Percentiles rank a stretch among this genome's conserved stretches.
Conservation (phyloP, 768 basidiomycete species). For the Leccinum longicurvipes region DNA sequence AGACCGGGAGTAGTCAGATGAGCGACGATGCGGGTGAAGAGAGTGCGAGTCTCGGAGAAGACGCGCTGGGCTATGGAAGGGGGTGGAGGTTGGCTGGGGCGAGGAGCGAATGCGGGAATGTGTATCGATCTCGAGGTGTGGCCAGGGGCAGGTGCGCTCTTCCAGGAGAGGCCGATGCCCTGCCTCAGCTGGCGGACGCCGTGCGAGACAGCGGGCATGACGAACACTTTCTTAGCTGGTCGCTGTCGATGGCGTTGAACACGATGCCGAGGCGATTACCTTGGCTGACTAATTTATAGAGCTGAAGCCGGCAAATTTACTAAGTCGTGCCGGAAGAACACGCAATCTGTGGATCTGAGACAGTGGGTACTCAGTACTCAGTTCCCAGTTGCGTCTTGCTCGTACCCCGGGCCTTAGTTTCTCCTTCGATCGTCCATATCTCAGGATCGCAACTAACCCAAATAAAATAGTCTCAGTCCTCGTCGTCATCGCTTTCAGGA, state of each 20-base stretch:
- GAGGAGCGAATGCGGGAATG: constrained; percentile 37
- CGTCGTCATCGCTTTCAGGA: no score
- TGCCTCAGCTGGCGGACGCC: constrained; percentile 26
- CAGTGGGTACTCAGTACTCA: no score
- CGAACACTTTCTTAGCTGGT: background rate
- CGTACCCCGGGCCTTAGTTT: no score
- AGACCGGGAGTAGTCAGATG: constrained; percentile 57
- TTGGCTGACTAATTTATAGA: background rate
- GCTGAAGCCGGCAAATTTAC: no score
- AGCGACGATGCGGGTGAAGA: constrained; percentile 53
- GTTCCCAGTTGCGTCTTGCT: no score
- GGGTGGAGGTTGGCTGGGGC: constrained; percentile 18
- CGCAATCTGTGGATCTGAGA: no score
- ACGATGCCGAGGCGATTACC: no score
- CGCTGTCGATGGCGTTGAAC: background rate
- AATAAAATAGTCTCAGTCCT: no score
- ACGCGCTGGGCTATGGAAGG: constrained; percentile 41
- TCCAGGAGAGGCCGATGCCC: constrained; percentile 15
- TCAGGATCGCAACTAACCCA: no score
- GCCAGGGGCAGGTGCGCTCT: no score
- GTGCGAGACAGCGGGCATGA: constrained; percentile 26
- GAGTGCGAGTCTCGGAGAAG: constrained; percentile 50
- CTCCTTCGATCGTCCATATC: no score
- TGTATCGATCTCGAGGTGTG: constrained; percentile 42
- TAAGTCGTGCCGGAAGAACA: no score